phyloP scores from a whole-genome alignment of 257 asterid genomes.

The Eucommia ulmoides region DNA sequence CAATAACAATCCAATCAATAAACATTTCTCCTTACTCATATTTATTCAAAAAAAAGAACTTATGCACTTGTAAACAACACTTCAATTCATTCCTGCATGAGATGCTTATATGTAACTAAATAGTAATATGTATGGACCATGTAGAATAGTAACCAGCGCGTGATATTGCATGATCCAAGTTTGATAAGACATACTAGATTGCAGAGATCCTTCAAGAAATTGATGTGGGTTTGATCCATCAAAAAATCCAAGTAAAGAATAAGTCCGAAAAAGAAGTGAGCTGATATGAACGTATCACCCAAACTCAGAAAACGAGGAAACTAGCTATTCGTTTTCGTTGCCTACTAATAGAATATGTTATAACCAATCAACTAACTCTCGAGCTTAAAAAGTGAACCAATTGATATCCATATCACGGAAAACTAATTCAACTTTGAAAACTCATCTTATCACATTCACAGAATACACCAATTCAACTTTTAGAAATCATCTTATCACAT shows the following conservation, averaged over 20 bases:
- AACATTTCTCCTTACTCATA: conserved; percentile 1
- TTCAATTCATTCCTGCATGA: neutral
- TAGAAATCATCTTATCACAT: neutral
- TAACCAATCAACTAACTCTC: too few species aligned
- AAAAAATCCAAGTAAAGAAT: too few species aligned
- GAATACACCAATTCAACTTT: neutral
- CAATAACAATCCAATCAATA: neutral
- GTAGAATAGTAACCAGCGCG: neutral
- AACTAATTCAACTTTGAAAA: neutral
- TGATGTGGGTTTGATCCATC: too few species aligned
- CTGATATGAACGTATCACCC: too few species aligned
- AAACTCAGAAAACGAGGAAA: too few species aligned
- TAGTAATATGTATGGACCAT: neutral
- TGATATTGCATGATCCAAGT: neutral
- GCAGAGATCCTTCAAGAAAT: too few species aligned
- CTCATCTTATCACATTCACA: neutral
- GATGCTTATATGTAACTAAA: neutral
- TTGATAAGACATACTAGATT: too few species aligned
- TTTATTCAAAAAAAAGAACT: too few species aligned
- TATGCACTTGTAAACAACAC: neutral
- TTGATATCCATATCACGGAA: neutral
- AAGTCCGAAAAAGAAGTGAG: too few species aligned
- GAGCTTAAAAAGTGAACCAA: too few species aligned
- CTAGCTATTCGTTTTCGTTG: too few species aligned
- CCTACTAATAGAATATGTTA: too few species aligned